Conservation (phyloP, 1,139 yeast genomes). For the Diutina mesorugosa region DNA sequence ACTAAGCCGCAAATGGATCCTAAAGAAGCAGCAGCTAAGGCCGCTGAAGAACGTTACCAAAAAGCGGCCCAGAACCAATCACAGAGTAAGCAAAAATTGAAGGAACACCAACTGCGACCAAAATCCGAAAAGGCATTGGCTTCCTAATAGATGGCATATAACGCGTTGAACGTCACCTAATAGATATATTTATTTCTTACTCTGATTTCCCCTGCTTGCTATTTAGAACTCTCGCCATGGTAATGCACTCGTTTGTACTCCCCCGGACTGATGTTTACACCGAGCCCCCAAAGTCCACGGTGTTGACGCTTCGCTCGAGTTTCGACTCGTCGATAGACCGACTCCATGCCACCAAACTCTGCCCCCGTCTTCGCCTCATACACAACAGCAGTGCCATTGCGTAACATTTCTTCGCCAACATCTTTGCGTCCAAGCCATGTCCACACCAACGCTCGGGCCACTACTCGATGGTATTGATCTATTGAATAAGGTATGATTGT, state of each 20-base stretch:
- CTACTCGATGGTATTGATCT: constrained; percentile 87
- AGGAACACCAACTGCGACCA: not conserved
- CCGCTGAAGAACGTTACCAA: not conserved
- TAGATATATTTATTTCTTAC: too few relatives aligned
- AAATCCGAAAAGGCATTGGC: not conserved
- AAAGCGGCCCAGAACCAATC: not conserved
- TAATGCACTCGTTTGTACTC: not conserved
- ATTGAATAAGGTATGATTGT: constrained; percentile 65
- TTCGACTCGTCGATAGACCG: constrained; percentile 46
- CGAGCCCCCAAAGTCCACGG: constrained; percentile 57
- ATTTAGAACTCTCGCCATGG: not conserved
- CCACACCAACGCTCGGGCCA: constrained; percentile 67
- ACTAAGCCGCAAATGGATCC: not conserved
- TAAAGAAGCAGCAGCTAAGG: not conserved
- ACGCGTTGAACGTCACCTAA: not conserved
- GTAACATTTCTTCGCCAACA: constrained; percentile 78
- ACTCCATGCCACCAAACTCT: constrained; percentile 73
- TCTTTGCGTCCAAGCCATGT: constrained; percentile 67
- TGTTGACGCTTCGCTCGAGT: constrained; percentile 39
- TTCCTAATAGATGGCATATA: not conserved
- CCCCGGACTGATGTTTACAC: not conserved
- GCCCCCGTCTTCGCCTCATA: constrained; percentile 77
- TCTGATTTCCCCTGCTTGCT: not conserved
- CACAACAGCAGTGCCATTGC: constrained; percentile 71
- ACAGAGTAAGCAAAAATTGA: not conserved